These are phyloP conservation scores for Elsinoe batatas DNA, from an alignment of 2,329 filamentous ascomycete genomes.

Conservation along the genomic window DNA sequence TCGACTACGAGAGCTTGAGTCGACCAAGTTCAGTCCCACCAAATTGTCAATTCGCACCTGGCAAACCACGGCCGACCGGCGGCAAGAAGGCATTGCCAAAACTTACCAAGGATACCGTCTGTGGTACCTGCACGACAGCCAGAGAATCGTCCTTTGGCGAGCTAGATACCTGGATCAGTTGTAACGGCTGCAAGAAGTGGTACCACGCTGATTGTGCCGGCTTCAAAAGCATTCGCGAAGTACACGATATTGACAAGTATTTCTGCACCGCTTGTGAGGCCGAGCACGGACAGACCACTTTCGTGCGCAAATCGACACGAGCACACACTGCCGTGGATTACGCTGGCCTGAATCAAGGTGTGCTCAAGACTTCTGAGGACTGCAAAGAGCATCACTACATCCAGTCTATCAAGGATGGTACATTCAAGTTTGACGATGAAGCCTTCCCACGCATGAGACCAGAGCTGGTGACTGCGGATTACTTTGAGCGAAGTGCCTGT, in stretches of 20 bases:
- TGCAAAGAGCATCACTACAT: constrained; percentile 59
- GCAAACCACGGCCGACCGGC: not conserved
- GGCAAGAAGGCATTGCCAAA: constrained; percentile 17
- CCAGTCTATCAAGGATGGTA: constrained; percentile 55
- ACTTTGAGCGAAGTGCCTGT: constrained; percentile 52
- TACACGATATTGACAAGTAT: constrained; percentile 58
- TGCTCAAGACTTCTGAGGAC: constrained; percentile 55
- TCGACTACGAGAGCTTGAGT: not conserved
- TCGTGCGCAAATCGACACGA: constrained; percentile 55
- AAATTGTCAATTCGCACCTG: constrained; percentile 9
- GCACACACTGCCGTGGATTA: constrained; percentile 59
- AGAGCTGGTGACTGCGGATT: constrained; percentile 53
- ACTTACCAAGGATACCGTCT: constrained; percentile 36
- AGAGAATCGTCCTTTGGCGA: constrained; percentile 44
- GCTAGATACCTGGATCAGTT: constrained; percentile 55
- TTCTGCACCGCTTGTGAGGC: constrained; percentile 53
- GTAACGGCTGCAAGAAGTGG: constrained; percentile 59
- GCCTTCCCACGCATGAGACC: constrained; percentile 54
- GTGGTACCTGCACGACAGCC: constrained; percentile 48
- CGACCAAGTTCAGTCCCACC: constrained; percentile 13
- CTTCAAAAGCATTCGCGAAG: constrained; percentile 54
- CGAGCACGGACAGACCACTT: constrained; percentile 53
- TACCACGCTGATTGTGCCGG: constrained; percentile 59
- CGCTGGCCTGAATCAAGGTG: constrained; percentile 55
- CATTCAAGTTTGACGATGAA: constrained; percentile 50